Evolutionary conservation across 768 basidiomycete species (phyloP).

Genomic region (Dioszegia aurantiaca): DNA sequence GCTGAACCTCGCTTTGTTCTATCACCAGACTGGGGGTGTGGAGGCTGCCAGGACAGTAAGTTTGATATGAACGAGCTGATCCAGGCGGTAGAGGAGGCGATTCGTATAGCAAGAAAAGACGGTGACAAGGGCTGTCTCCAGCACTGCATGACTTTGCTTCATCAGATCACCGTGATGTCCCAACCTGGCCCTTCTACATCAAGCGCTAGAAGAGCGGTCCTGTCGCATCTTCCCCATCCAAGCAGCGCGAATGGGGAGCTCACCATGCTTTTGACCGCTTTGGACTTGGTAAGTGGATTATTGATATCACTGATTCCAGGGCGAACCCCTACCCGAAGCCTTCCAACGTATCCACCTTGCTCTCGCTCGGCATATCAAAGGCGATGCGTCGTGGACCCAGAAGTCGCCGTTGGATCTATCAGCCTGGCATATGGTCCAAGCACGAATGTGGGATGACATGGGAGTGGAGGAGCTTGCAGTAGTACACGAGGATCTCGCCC

Average conservation of each 20-base stretch:
- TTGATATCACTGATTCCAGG: constrained; percentile 23
- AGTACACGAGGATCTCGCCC: constrained; percentile 42
- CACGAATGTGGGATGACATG: constrained; percentile 42
- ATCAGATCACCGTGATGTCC: constrained; percentile 19
- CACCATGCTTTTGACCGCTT: constrained; percentile 39
- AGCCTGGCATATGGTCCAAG: constrained; percentile 40
- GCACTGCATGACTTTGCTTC: constrained; percentile 38
- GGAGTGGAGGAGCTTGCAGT: constrained; percentile 32
- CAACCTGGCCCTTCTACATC: constrained; percentile 14
- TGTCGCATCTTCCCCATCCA: constrained; percentile 30
- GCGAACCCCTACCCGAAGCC: constrained; percentile 43
- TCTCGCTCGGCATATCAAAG: constrained; percentile 20
- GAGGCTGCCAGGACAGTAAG: constrained; percentile 40
- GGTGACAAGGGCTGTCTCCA: constrained; percentile 48
- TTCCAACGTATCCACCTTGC: constrained; percentile 38
- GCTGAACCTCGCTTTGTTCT: constrained; percentile 49
- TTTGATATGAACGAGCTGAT: not conserved
- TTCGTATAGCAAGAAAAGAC: constrained; percentile 47
- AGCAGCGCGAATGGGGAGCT: constrained; percentile 44
- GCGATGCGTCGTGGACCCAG: not conserved
- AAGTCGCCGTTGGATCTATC: constrained; percentile 26
- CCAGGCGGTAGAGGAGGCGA: constrained; percentile 49
- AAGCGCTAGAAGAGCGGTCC: constrained; percentile 18
- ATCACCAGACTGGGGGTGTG: constrained; percentile 45
- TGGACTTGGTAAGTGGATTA: constrained; percentile 39